phyloP scores from a whole-genome alignment of 176 grass and related monocot genomes.

The Paspalum vaginatum region DNA sequence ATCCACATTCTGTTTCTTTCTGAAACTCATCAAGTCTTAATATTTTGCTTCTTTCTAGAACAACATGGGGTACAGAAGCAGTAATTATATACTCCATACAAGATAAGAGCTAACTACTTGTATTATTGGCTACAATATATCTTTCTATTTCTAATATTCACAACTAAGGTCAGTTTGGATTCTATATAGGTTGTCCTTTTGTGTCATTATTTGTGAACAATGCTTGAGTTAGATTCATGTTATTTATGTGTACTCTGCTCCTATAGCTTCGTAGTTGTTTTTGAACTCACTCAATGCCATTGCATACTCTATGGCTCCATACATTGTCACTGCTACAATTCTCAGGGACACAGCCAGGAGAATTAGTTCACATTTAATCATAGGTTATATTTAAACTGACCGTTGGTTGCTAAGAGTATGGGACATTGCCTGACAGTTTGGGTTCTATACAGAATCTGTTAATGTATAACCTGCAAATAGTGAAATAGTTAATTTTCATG shows the following conservation, averaged over 20 bases:
- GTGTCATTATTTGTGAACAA: neutral
- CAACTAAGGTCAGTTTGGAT: neutral
- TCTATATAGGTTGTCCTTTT: neutral
- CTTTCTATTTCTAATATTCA: neutral
- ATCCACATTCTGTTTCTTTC: slow-evolving; percentile 4
- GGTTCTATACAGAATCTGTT: no score
- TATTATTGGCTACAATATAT: neutral
- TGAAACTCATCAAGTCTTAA: neutral
- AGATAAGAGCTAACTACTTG: slow-evolving; percentile 5
- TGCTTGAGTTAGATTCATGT: slow-evolving; percentile 21
- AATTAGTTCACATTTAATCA: neutral
- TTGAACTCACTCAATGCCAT: neutral
- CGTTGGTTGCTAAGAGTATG: neutral
- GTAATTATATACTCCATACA: neutral
- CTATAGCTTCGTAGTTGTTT: slow-evolving; percentile 3
- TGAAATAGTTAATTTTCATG: no score
- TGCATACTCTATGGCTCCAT: neutral
- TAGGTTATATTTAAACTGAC: neutral
- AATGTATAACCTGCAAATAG: no score
- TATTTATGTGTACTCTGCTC: neutral
- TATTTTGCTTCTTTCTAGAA: slow-evolving; percentile 4
- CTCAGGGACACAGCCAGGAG: neutral
- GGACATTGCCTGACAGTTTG: no score
- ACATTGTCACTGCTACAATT: neutral
- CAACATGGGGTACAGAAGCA: neutral